Base-by-base conservation (phyloP, 352 stramenopile genomes). In the Ophiocytium majus region DNA sequence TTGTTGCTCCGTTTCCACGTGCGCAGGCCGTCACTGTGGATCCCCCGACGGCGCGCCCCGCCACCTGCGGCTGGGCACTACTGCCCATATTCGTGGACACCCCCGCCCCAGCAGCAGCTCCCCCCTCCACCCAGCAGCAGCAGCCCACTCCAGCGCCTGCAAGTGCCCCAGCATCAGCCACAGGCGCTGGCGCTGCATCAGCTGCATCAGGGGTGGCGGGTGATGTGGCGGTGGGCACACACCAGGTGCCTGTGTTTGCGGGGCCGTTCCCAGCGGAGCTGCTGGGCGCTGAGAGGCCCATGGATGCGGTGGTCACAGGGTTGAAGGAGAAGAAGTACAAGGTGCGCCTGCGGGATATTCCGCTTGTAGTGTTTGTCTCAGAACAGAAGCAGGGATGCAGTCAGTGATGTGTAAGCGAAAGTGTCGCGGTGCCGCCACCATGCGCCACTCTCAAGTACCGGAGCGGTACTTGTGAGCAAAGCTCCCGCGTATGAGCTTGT, bases 1-100 rank as follows among this genome's bases (percentile, higher is more conserved):
- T n/a, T n/a, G n/a, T n/a, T n/a, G n/a, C n/a, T n/a, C n/a, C n/a
- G n/a, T n/a, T n/a, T n/a, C n/a, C n/a, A n/a, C n/a, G n/a, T n/a
- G n/a, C n/a, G n/a, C 57, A 66, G 57, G 57, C 57, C 17, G 64
- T 17, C 5, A 76, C 64, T 37, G 64, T 76, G 34, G 64, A 76
- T 17, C 31, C 64, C 31, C 64, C 64, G 5, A 17, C 5, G 5
- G 31, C 5, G 5, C 5, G 17, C 5, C 64, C 64, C 31, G 5
- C 34, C 31, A 17, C 64, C 5, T 34, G 5, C 5, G 64, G 5
- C 10, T 76, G 64, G 64, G 64, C 31, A 37, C 31, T 76, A 17
- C 64, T 76, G 34, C 64, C 64, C 5, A 5, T 76, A 17, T 76
- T 76, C 64, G 17, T 37, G n/a, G n/a, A n/a, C n/a, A n/a, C n/a